Evolutionary conservation across 805 yeast species (phyloP), one percentile per base, ranked within the genome.

Genomic region (Geotrichum ghanense): DNA sequence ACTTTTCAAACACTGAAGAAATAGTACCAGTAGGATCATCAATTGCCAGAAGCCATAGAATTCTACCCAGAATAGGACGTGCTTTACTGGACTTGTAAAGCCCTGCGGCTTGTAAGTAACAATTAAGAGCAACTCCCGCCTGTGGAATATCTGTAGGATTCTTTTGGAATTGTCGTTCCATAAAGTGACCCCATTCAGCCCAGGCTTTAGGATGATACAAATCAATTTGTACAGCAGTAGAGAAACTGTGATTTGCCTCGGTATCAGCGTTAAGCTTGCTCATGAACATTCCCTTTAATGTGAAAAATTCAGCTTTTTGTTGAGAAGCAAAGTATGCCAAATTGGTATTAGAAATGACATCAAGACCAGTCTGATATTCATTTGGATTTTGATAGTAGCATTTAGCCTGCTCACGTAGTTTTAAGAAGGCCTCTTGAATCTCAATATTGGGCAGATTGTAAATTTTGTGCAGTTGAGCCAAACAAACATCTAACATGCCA

Each of bases 151-250:
- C 94, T 44, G 70, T 76, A 1, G 89, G 90, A 50, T 81, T 81
- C 53, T 87, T 95, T 53, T 85, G 83, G 62, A 87, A 80, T 39
- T 95, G 72, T 23, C 81, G 76, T 56, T 92, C 98, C 60, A 89
- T 89, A 68, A 87, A 92, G 61, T 81, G 79, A 50, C 98, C 99
- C 99, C 99, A 92, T 62, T 94, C 97, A 2, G 97, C 97, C 99
- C 99, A 92, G 0, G 98, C 97, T 62, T 92, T 90, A 1, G 97
- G 95, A 42, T 92, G 66, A 57, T 89, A 87, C 55, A 90, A 74
- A 59, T 94, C 98, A 48, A 92, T 80, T 63, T 92, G 97, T 17
- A 92, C 97, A 1, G 98, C 96, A 2, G 97, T 86, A 1, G 97
- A 95, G 69, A 92, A 92, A 0, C 96, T 96, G 61, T 92, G 95